These are phyloP conservation scores for Limnanthes douglasii DNA, from an alignment of 345 rosid species.

Conservation along the genomic window DNA sequence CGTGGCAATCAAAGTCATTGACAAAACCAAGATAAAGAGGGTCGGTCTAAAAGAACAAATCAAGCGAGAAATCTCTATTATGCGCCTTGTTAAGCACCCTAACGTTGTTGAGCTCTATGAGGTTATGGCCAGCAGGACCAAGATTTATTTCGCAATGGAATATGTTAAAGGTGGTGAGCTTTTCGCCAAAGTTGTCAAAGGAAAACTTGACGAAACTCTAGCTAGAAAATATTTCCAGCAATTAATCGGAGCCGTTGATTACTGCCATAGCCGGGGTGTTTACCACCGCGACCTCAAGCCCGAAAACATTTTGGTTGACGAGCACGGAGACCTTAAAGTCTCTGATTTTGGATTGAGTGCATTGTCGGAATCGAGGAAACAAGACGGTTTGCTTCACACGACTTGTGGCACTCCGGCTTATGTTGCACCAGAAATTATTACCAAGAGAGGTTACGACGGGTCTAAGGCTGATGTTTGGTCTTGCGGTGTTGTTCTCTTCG, in stretches of 20 bases:
- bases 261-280: constrained; percentile 77
- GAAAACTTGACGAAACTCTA: constrained; percentile 51
- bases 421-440: constrained; percentile 73
- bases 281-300: constrained; percentile 88
- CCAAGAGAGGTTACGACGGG: constrained; percentile 71
- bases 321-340: constrained; percentile 49
- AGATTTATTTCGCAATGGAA: constrained; percentile 77
- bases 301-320: constrained; percentile 71
- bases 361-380: constrained; percentile 29
- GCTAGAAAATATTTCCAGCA: constrained; percentile 73
- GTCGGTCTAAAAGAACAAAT: constrained; percentile 67
- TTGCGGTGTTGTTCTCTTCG: constrained; percentile 62
- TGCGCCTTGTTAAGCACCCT: constrained; percentile 70
- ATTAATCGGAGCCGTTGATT: constrained; percentile 56
- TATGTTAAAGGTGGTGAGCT: constrained; percentile 72
- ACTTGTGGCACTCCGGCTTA: constrained; percentile 93
- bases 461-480: constrained; percentile 85
- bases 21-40: constrained; percentile 43
- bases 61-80: constrained; percentile 73
- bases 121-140: constrained; percentile 78
- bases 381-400: constrained; percentile 76
- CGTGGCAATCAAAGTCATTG: constrained; percentile 63
- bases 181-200: constrained; percentile 51
- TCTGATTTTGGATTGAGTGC: constrained; percentile 78
- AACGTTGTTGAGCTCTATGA: constrained; percentile 64